Percentiles rank a stretch among this genome's conserved stretches.
Evolutionary conservation across 306 rosid genomes (phyloP).

Genomic region (Inga laurina): DNA sequence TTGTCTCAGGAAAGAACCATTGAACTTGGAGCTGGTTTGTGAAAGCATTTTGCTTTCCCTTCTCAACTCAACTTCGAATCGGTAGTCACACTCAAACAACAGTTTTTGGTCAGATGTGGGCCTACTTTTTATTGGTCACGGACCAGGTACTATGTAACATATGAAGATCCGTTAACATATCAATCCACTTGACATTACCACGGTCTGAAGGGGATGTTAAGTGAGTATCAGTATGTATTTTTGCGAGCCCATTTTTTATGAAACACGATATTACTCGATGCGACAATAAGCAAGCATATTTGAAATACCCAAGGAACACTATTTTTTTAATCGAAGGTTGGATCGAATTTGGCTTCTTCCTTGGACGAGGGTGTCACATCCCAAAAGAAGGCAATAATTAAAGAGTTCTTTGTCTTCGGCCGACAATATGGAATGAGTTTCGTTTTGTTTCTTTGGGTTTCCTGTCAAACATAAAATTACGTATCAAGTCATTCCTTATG

Average conservation of each 20-base stretch:
- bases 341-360: too few relatives aligned
- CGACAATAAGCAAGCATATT: not conserved
- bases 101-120: not conserved
- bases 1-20: not conserved
- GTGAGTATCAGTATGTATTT: not conserved
- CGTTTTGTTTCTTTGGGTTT: not conserved
- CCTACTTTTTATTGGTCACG: not conserved
- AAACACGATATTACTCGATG: not conserved
- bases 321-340: not conserved
- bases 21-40: not conserved
- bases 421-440: not conserved
- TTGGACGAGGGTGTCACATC: too few relatives aligned
- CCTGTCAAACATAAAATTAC: not conserved
- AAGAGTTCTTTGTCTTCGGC: not conserved
- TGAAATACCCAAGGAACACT: not conserved
- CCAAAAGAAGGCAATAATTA: not conserved
- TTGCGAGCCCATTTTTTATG: not conserved
- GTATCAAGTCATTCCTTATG: not conserved
- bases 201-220: not conserved
- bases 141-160: not conserved
- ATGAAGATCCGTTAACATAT: not conserved
- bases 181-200: not conserved
- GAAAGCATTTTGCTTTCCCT: not conserved
- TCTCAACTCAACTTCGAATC: not conserved
- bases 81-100: not conserved